Conservation (phyloP, 495 filamentous ascomycete species). For the Penicillium daleae region DNA sequence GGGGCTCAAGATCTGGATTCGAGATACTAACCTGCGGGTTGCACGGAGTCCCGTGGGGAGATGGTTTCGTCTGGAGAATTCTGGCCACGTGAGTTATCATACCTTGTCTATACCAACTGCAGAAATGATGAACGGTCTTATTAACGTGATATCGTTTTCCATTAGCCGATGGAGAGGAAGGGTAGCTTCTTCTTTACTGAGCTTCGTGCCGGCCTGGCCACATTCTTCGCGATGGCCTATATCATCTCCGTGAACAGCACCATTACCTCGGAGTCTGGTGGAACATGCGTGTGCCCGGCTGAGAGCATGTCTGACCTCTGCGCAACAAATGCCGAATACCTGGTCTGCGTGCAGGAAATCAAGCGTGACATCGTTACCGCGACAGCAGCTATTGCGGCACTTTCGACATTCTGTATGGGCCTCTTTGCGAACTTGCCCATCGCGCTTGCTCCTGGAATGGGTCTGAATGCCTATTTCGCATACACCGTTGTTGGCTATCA, state of each 20-base stretch:
- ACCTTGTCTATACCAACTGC: not conserved
- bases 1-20: constrained; percentile 51
- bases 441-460: constrained; percentile 80
- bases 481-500: constrained; percentile 80
- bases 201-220: constrained; percentile 75
- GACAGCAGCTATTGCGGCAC: constrained; percentile 74
- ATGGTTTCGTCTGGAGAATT: constrained; percentile 76
- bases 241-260: constrained; percentile 76
- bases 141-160: not conserved
- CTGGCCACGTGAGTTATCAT: constrained; percentile 64
- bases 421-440: constrained; percentile 73
- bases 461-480: constrained; percentile 81
- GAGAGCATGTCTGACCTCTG: constrained; percentile 55
- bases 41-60: constrained; percentile 64
- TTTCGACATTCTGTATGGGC: constrained; percentile 75
- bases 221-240: constrained; percentile 89
- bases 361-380: constrained; percentile 78
- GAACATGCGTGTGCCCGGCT: constrained; percentile 72
- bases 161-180: constrained; percentile 65
- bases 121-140: not conserved
- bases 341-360: constrained; percentile 65
- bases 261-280: constrained; percentile 67
- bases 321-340: constrained; percentile 59
- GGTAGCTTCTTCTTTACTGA: constrained; percentile 80
- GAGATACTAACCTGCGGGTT: constrained; percentile 56